Conservation (phyloP, 768 basidiomycete species). For the Russula olivacea region DNA sequence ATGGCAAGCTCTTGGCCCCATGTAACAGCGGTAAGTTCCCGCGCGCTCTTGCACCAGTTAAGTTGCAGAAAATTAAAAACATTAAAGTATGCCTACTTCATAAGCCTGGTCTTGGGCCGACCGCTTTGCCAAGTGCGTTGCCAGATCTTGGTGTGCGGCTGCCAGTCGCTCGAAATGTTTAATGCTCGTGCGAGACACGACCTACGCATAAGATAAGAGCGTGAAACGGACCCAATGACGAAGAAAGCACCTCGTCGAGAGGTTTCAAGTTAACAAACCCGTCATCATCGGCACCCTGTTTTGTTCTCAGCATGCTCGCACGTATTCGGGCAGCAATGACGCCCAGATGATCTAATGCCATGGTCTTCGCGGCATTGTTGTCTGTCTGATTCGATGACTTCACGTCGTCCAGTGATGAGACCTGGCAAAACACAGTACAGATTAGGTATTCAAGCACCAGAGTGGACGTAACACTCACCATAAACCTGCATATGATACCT, state of each 20-base stretch:
- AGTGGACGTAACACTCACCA: constrained; percentile 47
- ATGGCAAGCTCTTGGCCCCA: constrained; percentile 81
- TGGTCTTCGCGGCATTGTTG: constrained; percentile 77
- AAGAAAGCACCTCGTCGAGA: constrained; percentile 60
- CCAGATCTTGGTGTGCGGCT: constrained; percentile 58
- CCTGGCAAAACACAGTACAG: constrained; percentile 39
- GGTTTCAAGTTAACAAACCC: constrained; percentile 42
- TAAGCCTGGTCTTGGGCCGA: constrained; percentile 77
- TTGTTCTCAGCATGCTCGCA: constrained; percentile 43
- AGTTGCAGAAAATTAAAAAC: constrained; percentile 7
- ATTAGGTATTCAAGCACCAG: background rate
- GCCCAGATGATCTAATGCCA: constrained; percentile 91
- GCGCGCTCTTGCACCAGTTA: constrained; percentile 57
- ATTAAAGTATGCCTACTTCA: constrained; percentile 47
- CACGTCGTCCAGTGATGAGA: constrained; percentile 75
- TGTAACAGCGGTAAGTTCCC: constrained; percentile 71
- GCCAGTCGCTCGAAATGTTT: constrained; percentile 54
- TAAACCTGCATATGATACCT: constrained; percentile 72
- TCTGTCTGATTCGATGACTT: constrained; percentile 62
- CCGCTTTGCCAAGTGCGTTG: constrained; percentile 59
- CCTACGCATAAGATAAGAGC: constrained; percentile 34
- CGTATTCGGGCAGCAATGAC: constrained; percentile 83
- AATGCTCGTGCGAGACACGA: constrained; percentile 45
- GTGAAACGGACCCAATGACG: background rate
- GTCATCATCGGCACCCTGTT: constrained; percentile 32